Evolutionary conservation across 306 rosid genomes (phyloP), one percentile per base, ranked within the genome.

Genomic region (Carpinus viminea): DNA sequence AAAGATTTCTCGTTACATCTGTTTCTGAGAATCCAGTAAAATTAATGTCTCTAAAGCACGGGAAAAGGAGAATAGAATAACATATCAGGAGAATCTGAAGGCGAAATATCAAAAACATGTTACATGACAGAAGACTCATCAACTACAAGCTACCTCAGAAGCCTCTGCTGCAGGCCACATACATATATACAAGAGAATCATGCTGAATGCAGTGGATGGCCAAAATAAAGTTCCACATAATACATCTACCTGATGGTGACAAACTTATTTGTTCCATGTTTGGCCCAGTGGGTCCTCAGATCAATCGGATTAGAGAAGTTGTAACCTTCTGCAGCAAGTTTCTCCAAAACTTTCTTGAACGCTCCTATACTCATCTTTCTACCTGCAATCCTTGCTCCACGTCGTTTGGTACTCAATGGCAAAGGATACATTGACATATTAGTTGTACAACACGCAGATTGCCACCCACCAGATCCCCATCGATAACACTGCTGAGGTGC

Each of bases 401-500:
- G 95, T 56, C 97, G 83, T 80, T 94, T 94, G 21, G 92, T 86
- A 81, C 97, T 94, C 97, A 92, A 91, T 12, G 98, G 98, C 89
- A 94, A 79, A 74, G 98, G 98, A 87, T 92, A 90, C 76, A 85
- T 83, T 0, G 98, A 94, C 77, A 94, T 89, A 79, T 83, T 88
- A 56, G 97, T 94, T 36, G 98, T 94, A 68, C 98, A 94, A 85
- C 98, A 94, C 46, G 98, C 97, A 18, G 98, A 94, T 74, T 94
- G 98, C 98, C 98, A 94, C 7, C 98, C 97, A 12, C 97, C 98
- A 48, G 90, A 89, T 61, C 98, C 98, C 98, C 98, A 94, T 7
- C 98, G 87, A 70, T 94, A 94, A 76, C 98, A 91, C 78, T 92
- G 98, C 77, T 92, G 97, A 47, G 97, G 90, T 38, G 81, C 12